Base-by-base conservation (phyloP, 768 basidiomycete genomes). In the Naganishia vishniacii region DNA sequence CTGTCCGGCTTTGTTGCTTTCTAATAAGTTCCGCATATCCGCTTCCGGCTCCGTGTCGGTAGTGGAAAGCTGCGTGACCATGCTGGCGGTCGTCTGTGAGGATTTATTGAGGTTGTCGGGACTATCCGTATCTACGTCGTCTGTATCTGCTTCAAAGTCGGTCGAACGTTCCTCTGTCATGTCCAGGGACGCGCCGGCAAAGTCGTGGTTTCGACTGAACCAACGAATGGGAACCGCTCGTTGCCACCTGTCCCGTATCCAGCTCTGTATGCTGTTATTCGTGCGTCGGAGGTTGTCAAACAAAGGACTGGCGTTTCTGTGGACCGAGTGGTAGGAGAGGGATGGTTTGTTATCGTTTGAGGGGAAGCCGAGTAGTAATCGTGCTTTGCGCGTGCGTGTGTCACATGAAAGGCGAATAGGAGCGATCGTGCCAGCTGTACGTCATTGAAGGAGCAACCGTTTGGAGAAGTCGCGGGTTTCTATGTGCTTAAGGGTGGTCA, bases 321-420 rank as follows among this genome's bases (percentile, higher is more conserved):
- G n/a, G n/a, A n/a, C n/a, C n/a, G n/a, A n/a, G n/a, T n/a, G n/a
- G 29, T 31, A 34, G 48, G n/a, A 48, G 20, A 48, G 46, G 46
- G 26, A 48, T n/a, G n/a, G n/a, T n/a, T 25, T 48, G 48, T 48
- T n/a, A 29, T 28, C 49, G 7, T 13, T 51, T 4, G 9, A 34
- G 2, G 48, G 4, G 48, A 16, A n/a, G 26, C 13, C 16, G 26
- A 48, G 48, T 48, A 18, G 49, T 34, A 51, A 51, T 51, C 49
- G 28, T 31, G 31, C 34, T 51, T 31, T 18, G 32, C 37, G 37
- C 53, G 53, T 56, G 53, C n/a, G 3, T 56, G 12, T 23, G 25
- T 41, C 53, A 56, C 53, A 51, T 51, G 49, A 51, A n/a, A 48
- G 49, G 49, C 31, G 32, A 51, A 51, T 18, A 51, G 49, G 32